A percentile compares a stretch with the other conserved stretches of the same genome.
Evolutionary conservation across 2,329 filamentous ascomycete genomes (phyloP).

Genomic region (Thielaviopsis ethacetica): DNA sequence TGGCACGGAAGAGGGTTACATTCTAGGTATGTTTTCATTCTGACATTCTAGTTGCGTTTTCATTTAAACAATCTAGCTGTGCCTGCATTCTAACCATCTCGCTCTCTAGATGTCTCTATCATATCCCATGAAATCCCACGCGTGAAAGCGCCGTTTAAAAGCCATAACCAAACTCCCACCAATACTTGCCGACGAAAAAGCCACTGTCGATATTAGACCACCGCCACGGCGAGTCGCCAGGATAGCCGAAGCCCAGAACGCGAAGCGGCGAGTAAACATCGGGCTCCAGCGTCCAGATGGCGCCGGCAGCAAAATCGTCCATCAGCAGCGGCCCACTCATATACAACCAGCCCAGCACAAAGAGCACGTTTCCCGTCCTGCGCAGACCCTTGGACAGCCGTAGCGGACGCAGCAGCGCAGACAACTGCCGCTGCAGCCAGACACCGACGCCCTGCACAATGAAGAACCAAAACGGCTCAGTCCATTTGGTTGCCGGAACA

Average conservation of each 20-base stretch:
- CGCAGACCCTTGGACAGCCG: conserved; percentile 29
- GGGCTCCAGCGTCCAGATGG: conserved; percentile 68
- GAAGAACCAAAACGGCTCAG: conserved; percentile 52
- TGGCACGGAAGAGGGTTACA: neutral
- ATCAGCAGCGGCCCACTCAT: conserved; percentile 47
- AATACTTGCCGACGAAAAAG: conserved; percentile 44
- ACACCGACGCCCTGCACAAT: conserved; percentile 51
- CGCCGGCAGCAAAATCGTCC: conserved; percentile 59
- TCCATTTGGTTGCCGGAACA: conserved; percentile 34
- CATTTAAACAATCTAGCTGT: no score
- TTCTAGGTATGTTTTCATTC: neutral
- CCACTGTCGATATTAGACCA: conserved; percentile 40
- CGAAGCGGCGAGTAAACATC: conserved; percentile 61
- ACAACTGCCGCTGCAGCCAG: conserved; percentile 33
- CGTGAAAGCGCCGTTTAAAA: neutral
- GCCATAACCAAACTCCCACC: conserved; percentile 37
- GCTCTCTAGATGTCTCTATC: neutral
- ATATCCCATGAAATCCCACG: no score
- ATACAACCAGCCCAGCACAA: conserved; percentile 51
- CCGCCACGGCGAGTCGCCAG: conserved; percentile 49
- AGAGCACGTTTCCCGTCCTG: conserved; percentile 41
- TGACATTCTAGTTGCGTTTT: no score
- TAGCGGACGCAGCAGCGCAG: conserved; percentile 10
- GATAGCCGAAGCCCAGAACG: conserved; percentile 43
- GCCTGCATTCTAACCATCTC: no score